A percentile compares a stretch with the other conserved stretches of the same genome.
Conservation (phyloP, 2,329 filamentous ascomycete genomes). For the Trichoderma sp. region DNA sequence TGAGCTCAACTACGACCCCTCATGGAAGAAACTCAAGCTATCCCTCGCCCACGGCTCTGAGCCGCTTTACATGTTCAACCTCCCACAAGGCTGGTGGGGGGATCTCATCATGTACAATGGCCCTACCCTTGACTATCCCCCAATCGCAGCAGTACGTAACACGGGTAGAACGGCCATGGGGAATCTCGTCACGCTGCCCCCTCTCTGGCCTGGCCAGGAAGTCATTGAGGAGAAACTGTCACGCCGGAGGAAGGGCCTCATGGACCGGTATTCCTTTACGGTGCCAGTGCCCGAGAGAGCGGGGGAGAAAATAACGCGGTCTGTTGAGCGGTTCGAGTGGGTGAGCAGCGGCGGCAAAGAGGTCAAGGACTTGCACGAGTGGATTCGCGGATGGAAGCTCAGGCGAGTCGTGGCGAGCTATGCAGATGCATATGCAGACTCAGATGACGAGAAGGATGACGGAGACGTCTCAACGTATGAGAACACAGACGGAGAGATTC, state of each 20-base stretch:
- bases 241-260: not conserved
- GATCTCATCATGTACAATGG: conserved; percentile 18
- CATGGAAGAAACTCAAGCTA: conserved; percentile 14
- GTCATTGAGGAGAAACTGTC: conserved; percentile 16
- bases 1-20: conserved; percentile 7
- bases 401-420: conserved; percentile 16
- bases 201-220: conserved; percentile 14
- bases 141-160: conserved; percentile 14
- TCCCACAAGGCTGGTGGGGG: conserved; percentile 12
- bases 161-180: not conserved
- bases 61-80: conserved; percentile 15
- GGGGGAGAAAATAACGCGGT: not conserved
- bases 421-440: not conserved
- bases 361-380: conserved; percentile 32
- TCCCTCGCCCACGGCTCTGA: not conserved
- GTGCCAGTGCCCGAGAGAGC: conserved; percentile 32
- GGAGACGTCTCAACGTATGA: conserved; percentile 15
- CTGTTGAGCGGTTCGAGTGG: conserved; percentile 43
- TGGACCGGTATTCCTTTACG: conserved; percentile 31
- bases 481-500: conserved; percentile 37
- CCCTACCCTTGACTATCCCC: conserved; percentile 6
- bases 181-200: conserved; percentile 20
- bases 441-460: not conserved
- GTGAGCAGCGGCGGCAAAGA: conserved; percentile 35
- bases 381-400: conserved; percentile 40